Evolutionary conservation across 257 asterid genomes (phyloP).

Genomic region (Petunia secreta): DNA sequence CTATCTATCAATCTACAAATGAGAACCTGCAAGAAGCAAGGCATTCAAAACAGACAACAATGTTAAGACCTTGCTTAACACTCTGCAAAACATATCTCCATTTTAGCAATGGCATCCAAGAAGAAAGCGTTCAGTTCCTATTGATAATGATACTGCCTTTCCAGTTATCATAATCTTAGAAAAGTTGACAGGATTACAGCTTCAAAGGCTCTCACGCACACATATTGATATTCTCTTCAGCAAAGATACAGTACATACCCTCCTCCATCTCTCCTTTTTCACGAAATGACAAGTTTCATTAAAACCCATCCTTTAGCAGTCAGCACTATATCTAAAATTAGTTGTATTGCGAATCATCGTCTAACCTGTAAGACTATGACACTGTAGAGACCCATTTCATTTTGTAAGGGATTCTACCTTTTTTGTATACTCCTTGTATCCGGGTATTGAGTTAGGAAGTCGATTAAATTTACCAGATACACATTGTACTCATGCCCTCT

Average conservation of each 20-base stretch:
- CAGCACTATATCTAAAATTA: not conserved
- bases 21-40: slow-evolving; percentile 76
- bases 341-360: not conserved
- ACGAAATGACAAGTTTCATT: not conserved
- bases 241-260: not conserved
- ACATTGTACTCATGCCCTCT: too few relatives aligned
- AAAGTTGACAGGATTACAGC: not conserved
- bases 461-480: too few relatives aligned
- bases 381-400: too few relatives aligned
- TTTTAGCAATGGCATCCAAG: not conserved
- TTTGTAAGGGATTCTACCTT: too few relatives aligned
- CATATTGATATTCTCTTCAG: not conserved
- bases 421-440: too few relatives aligned
- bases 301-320: not conserved
- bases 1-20: slow-evolving; percentile 96
- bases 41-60: slow-evolving; percentile 22
- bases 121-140: not conserved
- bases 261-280: not conserved
- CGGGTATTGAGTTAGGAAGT: too few relatives aligned
- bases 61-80: not conserved
- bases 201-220: not conserved
- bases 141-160: not conserved
- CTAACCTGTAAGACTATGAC: not conserved
- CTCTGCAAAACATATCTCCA: not conserved
- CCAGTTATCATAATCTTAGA: not conserved